Evolutionary conservation across 2,329 filamentous ascomycete species (phyloP).

Genomic region (Zymoseptoria crescenta): DNA sequence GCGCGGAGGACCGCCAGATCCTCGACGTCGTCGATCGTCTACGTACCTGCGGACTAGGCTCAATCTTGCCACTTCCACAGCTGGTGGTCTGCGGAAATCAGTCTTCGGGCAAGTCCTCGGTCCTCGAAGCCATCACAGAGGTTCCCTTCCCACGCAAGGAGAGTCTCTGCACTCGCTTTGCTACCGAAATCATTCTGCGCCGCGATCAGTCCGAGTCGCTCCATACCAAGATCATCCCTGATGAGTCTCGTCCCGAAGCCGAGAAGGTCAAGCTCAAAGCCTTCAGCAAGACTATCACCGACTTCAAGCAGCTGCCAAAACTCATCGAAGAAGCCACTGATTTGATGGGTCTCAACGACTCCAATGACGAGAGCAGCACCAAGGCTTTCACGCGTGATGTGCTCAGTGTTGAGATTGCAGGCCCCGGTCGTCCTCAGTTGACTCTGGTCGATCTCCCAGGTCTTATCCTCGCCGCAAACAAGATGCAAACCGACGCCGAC

Average conservation of each 20-base stretch:
- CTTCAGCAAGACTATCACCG: slow-evolving; percentile 22
- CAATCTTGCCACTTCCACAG: slow-evolving; percentile 27
- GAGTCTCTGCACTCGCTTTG: slow-evolving; percentile 52
- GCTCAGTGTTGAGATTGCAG: slow-evolving; percentile 41
- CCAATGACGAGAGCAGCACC: too few species aligned
- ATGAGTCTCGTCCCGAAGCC: slow-evolving; percentile 15
- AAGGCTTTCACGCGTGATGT: slow-evolving; percentile 40
- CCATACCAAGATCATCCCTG: slow-evolving; percentile 27
- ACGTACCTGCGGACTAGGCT: slow-evolving; percentile 39
- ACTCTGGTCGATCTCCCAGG: slow-evolving; percentile 33
- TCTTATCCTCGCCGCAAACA: slow-evolving; percentile 29
- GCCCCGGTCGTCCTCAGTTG: slow-evolving; percentile 34
- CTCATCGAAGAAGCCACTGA: too few species aligned
- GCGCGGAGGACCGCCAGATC: slow-evolving; percentile 39
- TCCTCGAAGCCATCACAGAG: slow-evolving; percentile 55
- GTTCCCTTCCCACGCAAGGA: slow-evolving; percentile 52
- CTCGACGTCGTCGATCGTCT: slow-evolving; percentile 49
- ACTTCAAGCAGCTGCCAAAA: slow-evolving; percentile 36
- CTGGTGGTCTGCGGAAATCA: slow-evolving; percentile 52
- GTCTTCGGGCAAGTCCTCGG: slow-evolving; percentile 56
- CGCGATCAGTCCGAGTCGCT: too few species aligned
- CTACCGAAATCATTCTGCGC: slow-evolving; percentile 53
- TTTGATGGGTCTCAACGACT: slow-evolving; percentile 45
- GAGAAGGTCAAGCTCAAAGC: slow-evolving; percentile 29
- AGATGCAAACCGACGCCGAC: slow-evolving; percentile 28